Conservation (phyloP, 495 filamentous ascomycete species). For the Hyphodiscus hymeniophilus region DNA sequence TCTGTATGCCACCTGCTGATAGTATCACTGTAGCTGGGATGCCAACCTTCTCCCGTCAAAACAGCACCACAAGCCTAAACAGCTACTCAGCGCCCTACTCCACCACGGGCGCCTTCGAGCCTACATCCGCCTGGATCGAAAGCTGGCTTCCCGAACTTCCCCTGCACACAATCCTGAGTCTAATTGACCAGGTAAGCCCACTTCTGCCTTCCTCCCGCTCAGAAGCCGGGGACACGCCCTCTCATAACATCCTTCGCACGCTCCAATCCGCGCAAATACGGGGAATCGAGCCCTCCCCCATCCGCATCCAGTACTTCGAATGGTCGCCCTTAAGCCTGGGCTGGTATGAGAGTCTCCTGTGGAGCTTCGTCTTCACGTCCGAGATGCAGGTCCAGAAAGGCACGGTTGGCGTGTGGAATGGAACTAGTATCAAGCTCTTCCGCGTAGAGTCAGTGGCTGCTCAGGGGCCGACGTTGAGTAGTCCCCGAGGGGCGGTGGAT, state of each 20-base stretch:
- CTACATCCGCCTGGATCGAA: conserved; percentile 78
- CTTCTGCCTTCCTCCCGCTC: conserved; percentile 32
- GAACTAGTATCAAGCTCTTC: conserved; percentile 81
- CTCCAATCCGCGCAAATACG: conserved; percentile 25
- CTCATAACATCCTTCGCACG: conserved; percentile 34
- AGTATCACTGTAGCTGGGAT: conserved; percentile 51
- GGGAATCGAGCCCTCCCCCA: conserved; percentile 65
- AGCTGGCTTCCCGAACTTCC: conserved; percentile 89
- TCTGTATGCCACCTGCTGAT: no score
- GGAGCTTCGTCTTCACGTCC: conserved; percentile 88
- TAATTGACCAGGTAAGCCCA: conserved; percentile 56
- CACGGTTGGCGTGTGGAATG: conserved; percentile 93
- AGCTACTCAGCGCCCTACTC: conserved; percentile 50
- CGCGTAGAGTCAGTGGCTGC: conserved; percentile 77
- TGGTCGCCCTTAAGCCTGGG: conserved; percentile 89
- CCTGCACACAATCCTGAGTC: conserved; percentile 78
- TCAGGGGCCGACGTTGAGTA: conserved; percentile 71
- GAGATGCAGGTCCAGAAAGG: conserved; percentile 86
- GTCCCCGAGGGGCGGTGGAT: conserved; percentile 87
- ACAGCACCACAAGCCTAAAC: conserved; percentile 76
- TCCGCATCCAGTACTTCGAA: conserved; percentile 83
- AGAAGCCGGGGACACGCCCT: conserved; percentile 27
- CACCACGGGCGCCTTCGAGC: conserved; percentile 57
- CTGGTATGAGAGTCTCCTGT: conserved; percentile 93
- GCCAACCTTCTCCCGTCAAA: conserved; percentile 79